Base-by-base conservation (phyloP, 2,329 filamentous ascomycete genomes). In the Xylariaceae sp. region DNA sequence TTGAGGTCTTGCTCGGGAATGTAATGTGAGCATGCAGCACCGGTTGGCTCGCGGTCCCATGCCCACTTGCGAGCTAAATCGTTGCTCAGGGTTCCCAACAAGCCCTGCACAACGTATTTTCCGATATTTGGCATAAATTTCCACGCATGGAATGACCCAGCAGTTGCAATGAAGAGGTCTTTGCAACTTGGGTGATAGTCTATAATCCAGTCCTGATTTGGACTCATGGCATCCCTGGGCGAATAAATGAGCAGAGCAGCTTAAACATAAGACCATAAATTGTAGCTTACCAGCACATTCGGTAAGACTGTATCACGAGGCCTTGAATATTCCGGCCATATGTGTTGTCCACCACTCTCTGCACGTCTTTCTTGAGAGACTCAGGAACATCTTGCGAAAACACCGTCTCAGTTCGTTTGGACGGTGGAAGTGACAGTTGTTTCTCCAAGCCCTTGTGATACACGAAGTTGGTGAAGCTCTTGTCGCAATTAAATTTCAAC, bases 201-300 rank as follows among this genome's bases (percentile, higher is more conserved):
- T 61, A 88, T 81, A 60, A 88, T 78, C 62, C 85, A 86, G 63
- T 88, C 84, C n/a, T 75, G 75, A 64, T 75, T 82, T 2, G 82
- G 77, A 0, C 83, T 85, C 64, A 87, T 82, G 8, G 84, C 85
- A 58, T 88, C 86, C 85, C 85, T 87, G 45, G 41, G 10, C 4
- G 35, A 6, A n/a, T n/a, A n/a, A n/a, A n/a, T n/a, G n/a, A n/a
- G n/a, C n/a, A n/a, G n/a, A n/a, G n/a, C n/a, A n/a, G n/a, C n/a
- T n/a, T n/a, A n/a, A n/a, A n/a, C n/a, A n/a, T n/a, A n/a, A n/a
- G n/a, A n/a, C n/a, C n/a, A n/a, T n/a, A n/a, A n/a, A n/a, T n/a
- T n/a, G n/a, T n/a, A n/a, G 72, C 80, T 68, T 69, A 87, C 85
- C 85, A 88, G 78, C 85, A 88, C 55, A 88, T 83, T 6, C 85